A percentile compares a stretch with the other conserved stretches of the same genome.
Conservation (phyloP, 1,284 basidiomycete species). For the Fomitiporia mediterranea region DNA sequence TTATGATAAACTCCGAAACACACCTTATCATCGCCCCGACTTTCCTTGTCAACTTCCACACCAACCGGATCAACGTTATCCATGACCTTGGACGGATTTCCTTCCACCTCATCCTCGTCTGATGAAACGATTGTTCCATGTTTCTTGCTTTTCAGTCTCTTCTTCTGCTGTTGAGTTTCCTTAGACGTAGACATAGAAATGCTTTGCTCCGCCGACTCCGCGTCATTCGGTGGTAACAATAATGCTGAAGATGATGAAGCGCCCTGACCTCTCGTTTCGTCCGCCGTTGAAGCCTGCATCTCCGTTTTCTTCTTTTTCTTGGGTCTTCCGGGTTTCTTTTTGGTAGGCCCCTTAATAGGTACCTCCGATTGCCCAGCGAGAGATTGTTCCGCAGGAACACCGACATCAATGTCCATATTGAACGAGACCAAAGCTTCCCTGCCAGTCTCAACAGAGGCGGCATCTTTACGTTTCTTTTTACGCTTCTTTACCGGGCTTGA, state of each 20-base stretch:
- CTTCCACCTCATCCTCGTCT: slow-evolving; percentile 26
- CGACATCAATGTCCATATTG: too few relatives aligned
- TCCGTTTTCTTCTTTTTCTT: slow-evolving; percentile 19
- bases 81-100: background rate
- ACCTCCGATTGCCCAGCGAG: background rate
- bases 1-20: background rate
- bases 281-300: too few relatives aligned
- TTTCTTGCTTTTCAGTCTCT: slow-evolving; percentile 23
- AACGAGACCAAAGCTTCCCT: background rate
- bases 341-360: background rate
- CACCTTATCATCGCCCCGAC: slow-evolving; percentile 13
- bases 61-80: background rate
- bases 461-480: too few relatives aligned
- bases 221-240: slow-evolving; percentile 8
- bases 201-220: background rate
- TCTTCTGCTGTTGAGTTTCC: slow-evolving; percentile 20
- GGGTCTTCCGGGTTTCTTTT: background rate
- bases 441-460: background rate
- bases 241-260: too few relatives aligned
- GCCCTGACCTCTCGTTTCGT: too few relatives aligned
- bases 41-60: slow-evolving; percentile 1
- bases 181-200: slow-evolving; percentile 5
- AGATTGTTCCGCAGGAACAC: too few relatives aligned
- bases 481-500: too few relatives aligned
- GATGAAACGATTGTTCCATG: slow-evolving; percentile 26